Percentiles rank a stretch among this genome's conserved stretches.
phyloP scores from a whole-genome alignment of 495 filamentous ascomycete species.

The Aspergillus campestris region DNA sequence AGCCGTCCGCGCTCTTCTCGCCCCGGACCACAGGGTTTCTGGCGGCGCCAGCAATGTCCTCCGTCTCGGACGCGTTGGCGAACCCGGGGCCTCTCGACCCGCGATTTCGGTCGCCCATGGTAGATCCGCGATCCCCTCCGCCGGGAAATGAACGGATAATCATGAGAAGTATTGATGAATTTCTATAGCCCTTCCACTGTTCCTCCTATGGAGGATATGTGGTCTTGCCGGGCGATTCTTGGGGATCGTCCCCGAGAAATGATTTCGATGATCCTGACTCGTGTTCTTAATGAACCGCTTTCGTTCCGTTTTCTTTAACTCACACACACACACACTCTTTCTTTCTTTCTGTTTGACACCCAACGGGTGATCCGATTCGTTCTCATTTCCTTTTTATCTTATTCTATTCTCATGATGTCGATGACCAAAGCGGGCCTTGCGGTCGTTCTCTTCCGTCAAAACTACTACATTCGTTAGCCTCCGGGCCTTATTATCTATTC shows the following conservation, averaged over 20 bases:
- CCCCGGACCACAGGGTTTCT: constrained; percentile 42
- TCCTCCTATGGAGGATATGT: constrained; percentile 4
- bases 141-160: constrained; percentile 39
- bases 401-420: constrained; percentile 22
- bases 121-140: constrained; percentile 43
- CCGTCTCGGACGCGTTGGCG: constrained; percentile 26
- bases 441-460: constrained; percentile 22
- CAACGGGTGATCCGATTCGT: background rate
- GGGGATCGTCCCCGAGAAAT: constrained; percentile 11
- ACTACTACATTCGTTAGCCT: constrained; percentile 14
- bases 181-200: constrained; percentile 33
- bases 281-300: constrained; percentile 15
- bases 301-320: constrained; percentile 11
- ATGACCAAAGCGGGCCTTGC: constrained; percentile 45
- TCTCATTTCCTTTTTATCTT: constrained; percentile 11
- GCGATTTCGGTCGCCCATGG: constrained; percentile 22
- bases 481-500: background rate
- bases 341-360: constrained; percentile 1
- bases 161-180: constrained; percentile 47
- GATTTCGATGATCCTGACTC: constrained; percentile 24
- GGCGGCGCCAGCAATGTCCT: constrained; percentile 27
- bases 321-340: background rate
- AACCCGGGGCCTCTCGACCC: constrained; percentile 18
- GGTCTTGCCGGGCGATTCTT: background rate
- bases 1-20: constrained; percentile 35